These are phyloP conservation scores for Pedinophyceae sp. DNA, from an alignment of 139 green algal species.

Conservation along the genomic window DNA sequence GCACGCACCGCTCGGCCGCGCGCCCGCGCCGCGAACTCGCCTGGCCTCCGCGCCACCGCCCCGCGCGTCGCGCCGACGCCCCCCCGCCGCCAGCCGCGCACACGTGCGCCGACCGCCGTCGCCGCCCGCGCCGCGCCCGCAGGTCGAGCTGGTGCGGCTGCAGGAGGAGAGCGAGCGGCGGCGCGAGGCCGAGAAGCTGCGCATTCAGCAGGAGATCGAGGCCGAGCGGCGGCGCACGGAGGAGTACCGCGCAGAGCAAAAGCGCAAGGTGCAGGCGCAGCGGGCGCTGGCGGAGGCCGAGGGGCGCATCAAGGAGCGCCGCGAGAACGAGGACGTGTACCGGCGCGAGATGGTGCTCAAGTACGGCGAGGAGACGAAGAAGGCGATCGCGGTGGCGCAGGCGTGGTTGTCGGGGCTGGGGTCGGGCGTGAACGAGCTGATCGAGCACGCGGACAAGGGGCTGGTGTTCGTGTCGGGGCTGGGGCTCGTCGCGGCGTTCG, in stretches of 20 bases:
- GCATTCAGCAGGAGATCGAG: slow-evolving; percentile 69
- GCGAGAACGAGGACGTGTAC: slow-evolving; percentile 94
- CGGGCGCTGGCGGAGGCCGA: slow-evolving; percentile 8
- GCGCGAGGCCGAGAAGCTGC: slow-evolving; percentile 56
- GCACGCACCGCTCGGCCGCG: too few species aligned
- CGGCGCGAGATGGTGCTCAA: slow-evolving; percentile 36
- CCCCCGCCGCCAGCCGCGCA: too few species aligned
- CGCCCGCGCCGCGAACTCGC: too few species aligned
- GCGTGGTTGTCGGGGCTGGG: slow-evolving; percentile 57
- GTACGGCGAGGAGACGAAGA: slow-evolving; percentile 50
- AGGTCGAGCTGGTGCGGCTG: slow-evolving; percentile 17
- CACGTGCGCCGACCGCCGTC: too few species aligned
- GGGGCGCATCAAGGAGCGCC: slow-evolving; percentile 47
- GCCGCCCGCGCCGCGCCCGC: too few species aligned
- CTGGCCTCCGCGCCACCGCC: too few species aligned
- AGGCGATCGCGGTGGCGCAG: slow-evolving; percentile 39
- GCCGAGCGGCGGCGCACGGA: slow-evolving; percentile 65
- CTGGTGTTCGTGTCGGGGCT: too few species aligned
- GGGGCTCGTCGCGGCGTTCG: background rate
- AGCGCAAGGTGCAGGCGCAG: slow-evolving; percentile 60
- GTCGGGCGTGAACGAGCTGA: slow-evolving; percentile 62
- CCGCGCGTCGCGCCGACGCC: too few species aligned
- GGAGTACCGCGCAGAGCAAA: slow-evolving; percentile 32
- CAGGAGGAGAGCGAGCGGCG: slow-evolving; percentile 63
- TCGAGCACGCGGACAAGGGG: too few species aligned